Base-by-base conservation (phyloP, 2,329 filamentous ascomycete genomes). In the Pestalotiopsis sp. region DNA sequence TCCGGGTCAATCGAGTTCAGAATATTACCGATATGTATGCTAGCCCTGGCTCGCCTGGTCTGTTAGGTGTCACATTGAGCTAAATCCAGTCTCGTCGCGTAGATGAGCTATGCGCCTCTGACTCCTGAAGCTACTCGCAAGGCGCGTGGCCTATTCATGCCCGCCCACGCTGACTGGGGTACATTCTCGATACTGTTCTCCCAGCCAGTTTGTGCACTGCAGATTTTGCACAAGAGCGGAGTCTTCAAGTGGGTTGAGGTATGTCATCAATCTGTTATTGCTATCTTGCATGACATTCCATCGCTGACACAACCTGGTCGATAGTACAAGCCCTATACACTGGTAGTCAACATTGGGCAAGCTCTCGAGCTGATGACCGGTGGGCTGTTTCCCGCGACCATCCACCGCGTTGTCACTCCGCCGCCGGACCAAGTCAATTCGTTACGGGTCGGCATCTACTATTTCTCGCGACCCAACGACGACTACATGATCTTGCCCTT, bases 91-190 rank as follows among this genome's bases (percentile, higher is more conserved):
- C 0, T 81, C 31, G 1, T 0, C 1, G 76, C 79, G n/a, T 81
- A 82, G 71, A 82, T 82, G 80, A 78, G 79, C 45, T 82, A 80
- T 66, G 73, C 76, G 41, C 80, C 80, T 1, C 74, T 80, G 4
- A 73, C 76, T 4, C 73, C 71, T 14, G 77, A 77, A 39, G 80
- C 79, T 5, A 79, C 80, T 57, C 75, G 75, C 41, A 79, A 79
- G 67, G 78, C 79, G 65, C 73, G 80, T 14, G 77, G 80, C 68
- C 78, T 80, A 12, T 81, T 79, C 74, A 78, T 80, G 3, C 75
- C 80, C 14, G 80, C 77, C 17, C 81, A 83, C 72, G 81, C 80
- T 2, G 81, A 83, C 68, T 82, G 81, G 71, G 81, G 80, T 7
- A 78, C 77, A 3, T 74, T 80, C 49, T 82, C 79, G 0, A 75